Evolutionary conservation across 805 yeast species (phyloP).

Genomic region (Cyberlindnera nakhonratchasimensis): DNA sequence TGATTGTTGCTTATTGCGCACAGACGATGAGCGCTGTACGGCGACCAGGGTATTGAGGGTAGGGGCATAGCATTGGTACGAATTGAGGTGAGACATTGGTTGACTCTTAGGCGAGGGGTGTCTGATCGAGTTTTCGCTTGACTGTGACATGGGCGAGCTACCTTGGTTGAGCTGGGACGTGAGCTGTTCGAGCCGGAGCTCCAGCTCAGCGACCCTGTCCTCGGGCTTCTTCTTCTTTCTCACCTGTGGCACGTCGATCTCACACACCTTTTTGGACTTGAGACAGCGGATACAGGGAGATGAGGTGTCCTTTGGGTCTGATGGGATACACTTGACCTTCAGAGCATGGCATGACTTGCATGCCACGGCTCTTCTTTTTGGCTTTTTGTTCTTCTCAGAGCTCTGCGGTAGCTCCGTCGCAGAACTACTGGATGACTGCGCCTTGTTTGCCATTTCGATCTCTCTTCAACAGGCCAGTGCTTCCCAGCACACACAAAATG

Average conservation of each 20-base stretch:
- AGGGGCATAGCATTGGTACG: constrained; percentile 4
- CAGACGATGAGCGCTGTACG: constrained; percentile 10
- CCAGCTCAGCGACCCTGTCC: constrained; percentile 31
- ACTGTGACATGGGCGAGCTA: constrained; percentile 7
- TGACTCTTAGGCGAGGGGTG: neutral
- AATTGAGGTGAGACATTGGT: constrained; percentile 1
- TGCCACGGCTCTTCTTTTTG: constrained; percentile 43
- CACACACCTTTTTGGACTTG: constrained; percentile 61
- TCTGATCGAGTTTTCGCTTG: constrained; percentile 9
- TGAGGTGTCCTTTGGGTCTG: constrained; percentile 50
- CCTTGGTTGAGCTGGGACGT: constrained; percentile 19
- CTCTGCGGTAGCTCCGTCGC: no score
- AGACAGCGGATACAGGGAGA: constrained; percentile 75
- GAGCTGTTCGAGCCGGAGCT: constrained; percentile 28
- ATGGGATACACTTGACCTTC: constrained; percentile 81
- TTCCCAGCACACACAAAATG: no score
- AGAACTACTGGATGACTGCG: no score
- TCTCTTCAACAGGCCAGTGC: no score
- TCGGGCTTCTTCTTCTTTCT: constrained; percentile 42
- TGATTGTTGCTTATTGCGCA: constrained; percentile 1
- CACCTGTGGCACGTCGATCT: constrained; percentile 58
- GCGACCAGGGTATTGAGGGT: neutral
- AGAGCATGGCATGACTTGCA: constrained; percentile 76
- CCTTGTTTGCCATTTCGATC: no score
- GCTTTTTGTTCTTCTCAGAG: constrained; percentile 4